Conservation (phyloP, 2,329 filamentous ascomycete species). For the Pezizomycotina sp. region DNA sequence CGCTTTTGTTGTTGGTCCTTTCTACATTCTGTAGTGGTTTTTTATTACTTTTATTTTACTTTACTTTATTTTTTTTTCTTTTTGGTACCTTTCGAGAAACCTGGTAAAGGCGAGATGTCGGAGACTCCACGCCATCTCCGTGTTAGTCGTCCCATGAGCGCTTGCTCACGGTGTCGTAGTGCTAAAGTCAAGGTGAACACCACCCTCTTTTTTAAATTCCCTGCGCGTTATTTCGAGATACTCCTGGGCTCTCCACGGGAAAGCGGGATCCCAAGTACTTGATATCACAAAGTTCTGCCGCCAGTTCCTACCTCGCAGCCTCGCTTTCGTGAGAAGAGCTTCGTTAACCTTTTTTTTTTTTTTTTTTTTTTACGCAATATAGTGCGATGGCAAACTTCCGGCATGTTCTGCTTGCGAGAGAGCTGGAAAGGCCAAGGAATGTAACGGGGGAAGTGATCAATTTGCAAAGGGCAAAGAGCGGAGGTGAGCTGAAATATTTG, state of each 20-base stretch:
- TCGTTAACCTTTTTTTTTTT: no score
- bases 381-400: constrained; percentile 90
- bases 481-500: constrained; percentile 47
- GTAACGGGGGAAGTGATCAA: constrained; percentile 86
- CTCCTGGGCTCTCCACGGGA: no score
- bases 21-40: no score
- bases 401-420: constrained; percentile 92
- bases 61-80: no score
- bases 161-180: constrained; percentile 66
- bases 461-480: constrained; percentile 90
- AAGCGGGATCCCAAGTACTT: no score
- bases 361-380: constrained; percentile 14
- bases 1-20: no score
- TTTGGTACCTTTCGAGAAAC: constrained; percentile 33
- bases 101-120: no score
- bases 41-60: no score
- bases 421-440: constrained; percentile 69
- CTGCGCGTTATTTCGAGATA: no score
- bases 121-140: no score
- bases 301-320: no score
- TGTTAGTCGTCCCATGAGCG: constrained; percentile 63
- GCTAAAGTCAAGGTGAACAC: constrained; percentile 73
- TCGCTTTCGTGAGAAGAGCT: no score
- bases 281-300: constrained; percentile 4
- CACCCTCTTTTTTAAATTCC: background rate